phyloP scores from a whole-genome alignment of 1,139 yeast species.

The Magnusiomyces tetraspermus region DNA sequence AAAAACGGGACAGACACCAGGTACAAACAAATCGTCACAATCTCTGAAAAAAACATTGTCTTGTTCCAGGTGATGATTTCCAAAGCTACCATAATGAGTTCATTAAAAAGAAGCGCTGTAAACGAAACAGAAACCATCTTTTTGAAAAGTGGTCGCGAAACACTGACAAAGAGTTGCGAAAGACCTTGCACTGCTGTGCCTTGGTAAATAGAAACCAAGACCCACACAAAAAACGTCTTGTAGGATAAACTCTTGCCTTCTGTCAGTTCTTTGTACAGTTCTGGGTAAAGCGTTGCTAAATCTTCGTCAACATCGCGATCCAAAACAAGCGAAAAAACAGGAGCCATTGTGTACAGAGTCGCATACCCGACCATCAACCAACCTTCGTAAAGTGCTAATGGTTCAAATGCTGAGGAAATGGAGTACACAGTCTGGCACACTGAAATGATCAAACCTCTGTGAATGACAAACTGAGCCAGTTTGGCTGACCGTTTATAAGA shows the following conservation, averaged over 20 bases:
- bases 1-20: conserved; percentile 73
- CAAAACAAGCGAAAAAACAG: conserved; percentile 85
- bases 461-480: conserved; percentile 90
- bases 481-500: conserved; percentile 93
- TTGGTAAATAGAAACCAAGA: conserved; percentile 74
- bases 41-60: conserved; percentile 63
- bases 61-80: conserved; percentile 87
- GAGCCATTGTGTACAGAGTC: conserved; percentile 95
- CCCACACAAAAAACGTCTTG: conserved; percentile 87
- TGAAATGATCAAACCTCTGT: conserved; percentile 86
- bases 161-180: conserved; percentile 65
- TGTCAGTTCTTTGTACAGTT: conserved; percentile 83
- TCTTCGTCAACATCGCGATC: conserved; percentile 90
- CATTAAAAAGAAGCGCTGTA: conserved; percentile 71
- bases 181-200: conserved; percentile 71
- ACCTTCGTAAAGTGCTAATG: conserved; percentile 88
- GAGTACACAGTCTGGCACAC: conserved; percentile 96
- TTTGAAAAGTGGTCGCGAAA: conserved; percentile 47
- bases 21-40: conserved; percentile 59
- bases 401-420: conserved; percentile 77
- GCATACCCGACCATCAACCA: conserved; percentile 99
- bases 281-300: conserved; percentile 85
- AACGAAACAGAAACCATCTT: conserved; percentile 79
- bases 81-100: conserved; percentile 85
- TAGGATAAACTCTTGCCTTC: conserved; percentile 80